Percentiles rank a stretch among this genome's conserved stretches.
Conservation (phyloP, 768 basidiomycete species). For the Coprinopsis sp. region DNA sequence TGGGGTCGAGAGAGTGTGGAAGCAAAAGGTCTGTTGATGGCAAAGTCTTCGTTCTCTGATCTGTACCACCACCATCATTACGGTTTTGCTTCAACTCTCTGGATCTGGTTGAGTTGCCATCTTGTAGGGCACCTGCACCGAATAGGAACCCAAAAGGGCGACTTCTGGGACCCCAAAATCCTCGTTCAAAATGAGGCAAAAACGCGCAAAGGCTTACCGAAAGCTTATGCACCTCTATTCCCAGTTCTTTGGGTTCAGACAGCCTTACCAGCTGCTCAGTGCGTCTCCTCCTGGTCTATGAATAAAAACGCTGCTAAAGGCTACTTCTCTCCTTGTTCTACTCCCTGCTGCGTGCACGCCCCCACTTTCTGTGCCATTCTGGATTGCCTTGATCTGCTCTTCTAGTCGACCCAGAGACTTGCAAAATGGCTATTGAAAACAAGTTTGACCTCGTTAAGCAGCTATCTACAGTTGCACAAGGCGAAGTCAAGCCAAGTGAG, state of each 20-base stretch:
- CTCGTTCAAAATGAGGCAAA: conserved; percentile 76
- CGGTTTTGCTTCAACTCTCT: not conserved
- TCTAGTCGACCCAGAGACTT: conserved; percentile 83
- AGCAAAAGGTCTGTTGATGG: not conserved
- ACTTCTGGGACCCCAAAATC: not conserved
- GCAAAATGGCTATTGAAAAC: conserved; percentile 58
- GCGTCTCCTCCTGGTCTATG: conserved; percentile 17
- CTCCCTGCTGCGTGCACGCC: no score
- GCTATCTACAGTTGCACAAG: conserved; percentile 74
- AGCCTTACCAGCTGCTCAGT: conserved; percentile 94
- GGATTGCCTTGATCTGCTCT: conserved; percentile 8
- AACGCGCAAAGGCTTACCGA: conserved; percentile 89
- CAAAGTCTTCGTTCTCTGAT: not conserved
- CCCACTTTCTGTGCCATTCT: no score
- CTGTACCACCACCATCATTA: not conserved
- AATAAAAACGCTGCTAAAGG: no score
- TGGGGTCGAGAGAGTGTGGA: not conserved
- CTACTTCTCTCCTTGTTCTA: no score
- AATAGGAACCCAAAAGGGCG: no score
- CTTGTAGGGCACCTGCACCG: no score
- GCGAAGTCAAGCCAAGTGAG: conserved; percentile 89
- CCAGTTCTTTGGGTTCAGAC: conserved; percentile 83
- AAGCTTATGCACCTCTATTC: conserved; percentile 91
- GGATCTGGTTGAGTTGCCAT: no score
- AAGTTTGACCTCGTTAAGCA: conserved; percentile 78